A percentile compares a stretch with the other conserved stretches of the same genome.
phyloP scores from a whole-genome alignment of 805 yeast genomes.

The Candida jianshihensis region DNA sequence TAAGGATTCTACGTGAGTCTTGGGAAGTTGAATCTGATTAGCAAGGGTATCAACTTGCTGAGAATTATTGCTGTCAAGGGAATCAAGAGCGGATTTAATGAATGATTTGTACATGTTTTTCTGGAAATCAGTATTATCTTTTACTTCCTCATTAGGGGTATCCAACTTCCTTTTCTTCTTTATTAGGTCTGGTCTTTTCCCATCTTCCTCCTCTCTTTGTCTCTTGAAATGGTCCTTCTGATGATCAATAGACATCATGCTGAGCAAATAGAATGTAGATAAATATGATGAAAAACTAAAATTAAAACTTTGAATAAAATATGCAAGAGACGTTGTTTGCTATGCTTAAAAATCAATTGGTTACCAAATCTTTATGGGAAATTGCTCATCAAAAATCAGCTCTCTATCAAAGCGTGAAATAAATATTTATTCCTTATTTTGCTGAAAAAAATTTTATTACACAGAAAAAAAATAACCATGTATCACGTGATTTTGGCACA shows the following conservation, averaged over 20 bases:
- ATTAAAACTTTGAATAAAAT: too few species aligned
- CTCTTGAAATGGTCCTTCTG: conserved; percentile 21
- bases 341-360: too few species aligned
- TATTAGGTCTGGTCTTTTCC: conserved; percentile 3
- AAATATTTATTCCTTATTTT: too few species aligned
- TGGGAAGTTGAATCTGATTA: conserved; percentile 49
- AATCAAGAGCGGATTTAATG: conserved; percentile 62
- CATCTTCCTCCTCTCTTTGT: conserved; percentile 18
- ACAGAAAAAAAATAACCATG: background rate
- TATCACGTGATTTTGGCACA: background rate
- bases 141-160: background rate
- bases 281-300: too few species aligned
- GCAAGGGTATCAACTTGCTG: conserved; percentile 54
- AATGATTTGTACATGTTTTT: conserved; percentile 33
- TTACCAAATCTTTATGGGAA: too few species aligned
- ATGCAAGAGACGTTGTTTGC: too few species aligned
- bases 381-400: too few species aligned
- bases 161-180: conserved; percentile 8
- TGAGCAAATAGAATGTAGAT: too few species aligned
- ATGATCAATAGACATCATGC: conserved; percentile 23
- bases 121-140: conserved; percentile 19
- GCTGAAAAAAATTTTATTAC: background rate
- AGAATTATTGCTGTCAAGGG: conserved; percentile 54
- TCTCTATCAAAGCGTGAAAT: too few species aligned
- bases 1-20: conserved; percentile 45